Evolutionary conservation across 148 eudicot genomes (phyloP), one percentile per base, ranked within the genome.

Genomic region (Camellia japonica): DNA sequence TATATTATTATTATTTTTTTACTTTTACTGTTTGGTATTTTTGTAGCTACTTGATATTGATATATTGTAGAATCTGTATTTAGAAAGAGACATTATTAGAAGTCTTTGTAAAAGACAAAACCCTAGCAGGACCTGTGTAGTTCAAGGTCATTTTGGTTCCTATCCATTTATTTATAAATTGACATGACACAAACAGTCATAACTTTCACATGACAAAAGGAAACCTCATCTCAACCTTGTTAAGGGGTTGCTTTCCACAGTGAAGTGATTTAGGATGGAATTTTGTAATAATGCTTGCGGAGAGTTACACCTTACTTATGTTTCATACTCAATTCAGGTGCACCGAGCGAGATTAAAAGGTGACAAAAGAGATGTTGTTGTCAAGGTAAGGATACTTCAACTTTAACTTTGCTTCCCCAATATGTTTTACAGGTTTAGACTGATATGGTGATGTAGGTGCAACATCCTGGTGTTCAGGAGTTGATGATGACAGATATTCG

Each of bases 401-500:
- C 75, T 23, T 43, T 62, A 16, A 11, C 14, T 77, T 73, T 19
- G 69, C 65, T 56, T 51, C 79, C 76, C 58, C 66, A 44, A 63
- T 52, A 7, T 85, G 66, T 14, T 58, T 56, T 7, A 49, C 59
- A 6, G n/a, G 67, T 73, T 72, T 70, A 86, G 75, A 89, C 71
- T 44, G 52, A 66, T 44, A 30, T 75, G 52, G 52, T 52, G 46
- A 56, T 84, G 55, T 85, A 96, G 99, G 98, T 96, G 80, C 99
- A 96, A 85, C 99, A 96, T 90, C 99, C 99, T 72, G 98, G 99
- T 55, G 94, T 94, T 79, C 95, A 91, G 82, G 86, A 96, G 59
- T 73, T 96, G 85, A 96, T 96, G 99, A 96, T 96, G 97, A 96
- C 99, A 68, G 99, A 96, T 88, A 81, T 96, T 65, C 93, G 90